Evolutionary conservation across 2,329 filamentous ascomycete genomes (phyloP), one percentile per base, ranked within the genome.

Genomic region (Pseudogymnoascus sp.): DNA sequence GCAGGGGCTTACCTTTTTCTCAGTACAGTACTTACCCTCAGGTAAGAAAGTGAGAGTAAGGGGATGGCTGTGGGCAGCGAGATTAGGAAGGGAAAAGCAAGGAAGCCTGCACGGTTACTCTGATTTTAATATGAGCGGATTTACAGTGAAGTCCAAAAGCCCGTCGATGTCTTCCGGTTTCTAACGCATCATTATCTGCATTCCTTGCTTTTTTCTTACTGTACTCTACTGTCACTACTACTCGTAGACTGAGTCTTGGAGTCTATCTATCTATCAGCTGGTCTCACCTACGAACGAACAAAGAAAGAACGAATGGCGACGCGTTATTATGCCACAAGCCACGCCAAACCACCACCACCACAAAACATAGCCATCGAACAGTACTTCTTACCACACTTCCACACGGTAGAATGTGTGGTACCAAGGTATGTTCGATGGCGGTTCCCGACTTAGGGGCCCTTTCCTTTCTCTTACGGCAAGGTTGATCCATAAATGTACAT

Each of bases 161-260:
- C 23, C 23, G 23, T 44, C 25, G 44, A 4, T 53, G 21, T 16
- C 23, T 16, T 53, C 14, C 23, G 46, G 46, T 11, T 18, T 8
- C 50, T 3, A 56, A 21, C 28, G 50, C 50, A 56, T 36, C 50
- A 56, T 56, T 56, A 56, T 36, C 50, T 56, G 28, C 50, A 56
- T 56, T 56, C 50, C 50, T 56, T 56, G 50, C 50, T 56, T 56
- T 50, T 50, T 34, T 21, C 28, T 56, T 56, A 56, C 50, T 56
- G 50, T 34, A 56, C 50, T 56, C 25, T 34, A 34, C 25, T 34
- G n/a, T 50, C 31, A 31, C 46, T 53, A 7, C 14, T 40, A 40
- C n/a, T 34, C 31, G 31, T 34, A 34, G 31, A 56, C 23, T 28
- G 28, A 31, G 28, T 31, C 28, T 31, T 11, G 3, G 23, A 11